Evolutionary conservation across 345 rosid genomes (phyloP).

Genomic region (Ailanthus altissimus): DNA sequence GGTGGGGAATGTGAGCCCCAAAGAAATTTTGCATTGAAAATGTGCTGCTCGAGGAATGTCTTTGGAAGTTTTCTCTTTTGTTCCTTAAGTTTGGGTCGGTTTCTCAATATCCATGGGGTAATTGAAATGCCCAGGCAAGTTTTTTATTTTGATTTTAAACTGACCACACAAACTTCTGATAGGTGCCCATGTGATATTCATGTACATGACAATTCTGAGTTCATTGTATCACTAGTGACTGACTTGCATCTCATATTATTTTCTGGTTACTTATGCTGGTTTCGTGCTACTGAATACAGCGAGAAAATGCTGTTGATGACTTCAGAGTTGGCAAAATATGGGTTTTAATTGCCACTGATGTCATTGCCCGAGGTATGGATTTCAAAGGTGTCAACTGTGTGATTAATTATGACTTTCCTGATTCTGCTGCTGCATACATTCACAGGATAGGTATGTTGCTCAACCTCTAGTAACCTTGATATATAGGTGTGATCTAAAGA

Average conservation of each 20-base stretch:
- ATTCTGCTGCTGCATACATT: constrained; percentile 85
- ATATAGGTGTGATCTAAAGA: neutral
- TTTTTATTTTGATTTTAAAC: neutral
- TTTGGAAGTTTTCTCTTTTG: neutral
- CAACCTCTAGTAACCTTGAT: neutral
- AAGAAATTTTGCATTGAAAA: neutral
- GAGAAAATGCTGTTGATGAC: constrained; percentile 75
- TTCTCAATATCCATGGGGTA: neutral
- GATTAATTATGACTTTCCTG: constrained; percentile 93
- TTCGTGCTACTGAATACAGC: constrained; percentile 43
- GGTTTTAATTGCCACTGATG: constrained; percentile 96
- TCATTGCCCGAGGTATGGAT: constrained; percentile 96
- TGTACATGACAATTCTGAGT: neutral
- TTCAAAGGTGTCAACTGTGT: constrained; percentile 94
- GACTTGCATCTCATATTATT: neutral
- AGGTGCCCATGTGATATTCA: neutral
- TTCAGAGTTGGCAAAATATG: constrained; percentile 88
- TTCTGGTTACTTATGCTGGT: neutral
- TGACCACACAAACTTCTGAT: neutral
- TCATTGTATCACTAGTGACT: neutral
- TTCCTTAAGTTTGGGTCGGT: neutral
- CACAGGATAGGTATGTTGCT: constrained; percentile 81
- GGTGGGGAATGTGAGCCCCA: neutral
- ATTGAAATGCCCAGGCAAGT: neutral
- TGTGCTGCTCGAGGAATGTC: neutral